A percentile compares a stretch with the other conserved stretches of the same genome.
phyloP scores from a whole-genome alignment of 2,329 filamentous ascomycete species.

The Metarhizium sp. region DNA sequence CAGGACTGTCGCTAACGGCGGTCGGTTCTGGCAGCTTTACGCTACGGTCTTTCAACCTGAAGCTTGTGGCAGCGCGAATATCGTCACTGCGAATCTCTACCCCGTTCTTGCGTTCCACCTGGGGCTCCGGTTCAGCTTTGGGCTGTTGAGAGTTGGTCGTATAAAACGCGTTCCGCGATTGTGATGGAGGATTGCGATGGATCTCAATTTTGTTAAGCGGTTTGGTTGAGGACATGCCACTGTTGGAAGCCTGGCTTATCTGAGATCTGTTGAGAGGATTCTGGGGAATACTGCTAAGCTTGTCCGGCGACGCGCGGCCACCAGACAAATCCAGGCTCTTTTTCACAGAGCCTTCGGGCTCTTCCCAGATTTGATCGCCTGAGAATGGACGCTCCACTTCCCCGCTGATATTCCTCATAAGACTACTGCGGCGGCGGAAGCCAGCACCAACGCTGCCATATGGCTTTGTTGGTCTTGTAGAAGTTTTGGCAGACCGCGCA shows the following conservation, averaged over 20 bases:
- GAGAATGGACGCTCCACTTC: conserved; percentile 59
- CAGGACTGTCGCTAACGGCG: conserved; percentile 81
- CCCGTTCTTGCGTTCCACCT: conserved; percentile 60
- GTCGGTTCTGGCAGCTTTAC: conserved; percentile 79
- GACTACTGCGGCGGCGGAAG: conserved; percentile 52
- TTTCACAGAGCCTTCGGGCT: conserved; percentile 47
- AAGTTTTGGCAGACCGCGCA: conserved; percentile 8
- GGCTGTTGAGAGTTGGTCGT: conserved; percentile 50
- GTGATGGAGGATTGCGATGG: conserved; percentile 72
- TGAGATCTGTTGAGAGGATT: conserved; percentile 25
- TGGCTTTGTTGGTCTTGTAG: conserved; percentile 23
- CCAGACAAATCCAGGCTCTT: conserved; percentile 9
- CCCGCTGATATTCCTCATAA: conserved; percentile 61
- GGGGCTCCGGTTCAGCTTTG: conserved; percentile 24
- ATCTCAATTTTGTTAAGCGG: conserved; percentile 57
- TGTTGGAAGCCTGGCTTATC: conserved; percentile 26
- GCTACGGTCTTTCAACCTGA: conserved; percentile 79
- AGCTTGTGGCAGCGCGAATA: conserved; percentile 82
- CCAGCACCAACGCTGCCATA: conserved; percentile 31
- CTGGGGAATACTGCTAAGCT: conserved; percentile 22
- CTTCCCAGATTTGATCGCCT: conserved; percentile 81
- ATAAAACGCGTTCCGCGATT: conserved; percentile 75
- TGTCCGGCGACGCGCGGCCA: conserved; percentile 23
- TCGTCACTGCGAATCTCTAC: conserved; percentile 80
- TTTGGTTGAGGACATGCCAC: conserved; percentile 14